Base-by-base conservation (phyloP, 345 rosid species). In the Angophora floribunda region DNA sequence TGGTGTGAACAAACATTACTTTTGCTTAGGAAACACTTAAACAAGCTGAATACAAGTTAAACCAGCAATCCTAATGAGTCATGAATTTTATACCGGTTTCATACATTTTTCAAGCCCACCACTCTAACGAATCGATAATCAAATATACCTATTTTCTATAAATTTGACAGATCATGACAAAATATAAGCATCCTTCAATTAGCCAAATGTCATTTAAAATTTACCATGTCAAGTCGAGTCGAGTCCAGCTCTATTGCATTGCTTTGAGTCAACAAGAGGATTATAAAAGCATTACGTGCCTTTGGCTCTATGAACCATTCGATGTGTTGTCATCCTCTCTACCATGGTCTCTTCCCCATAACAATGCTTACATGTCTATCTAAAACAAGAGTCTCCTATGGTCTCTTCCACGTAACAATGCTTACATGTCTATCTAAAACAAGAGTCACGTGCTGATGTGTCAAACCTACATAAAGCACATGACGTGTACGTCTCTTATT, bases 141-240 rank as follows among this genome's bases (percentile, higher is more conserved):
- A 21, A 36, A 41, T 75, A 19, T 44, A 70, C 45, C 47, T 1
- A 70, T 36, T 36, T 17, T 70, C 26, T 24, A 1, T 17, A 17
- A 70, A 70, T 67, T 16, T 67, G 45, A 67, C 32, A 32, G 45
- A 45, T 67, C 0, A 0, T 30, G 32, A 36, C 3, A 36, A 70
- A 36, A 75, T 36, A 70, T 4, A 0, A 36, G 0, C 13, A 0
- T 17, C 9, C 47, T 6, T 36, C 49, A 1, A 65, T 65, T 30
- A 7, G 44, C 1, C 21, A 0, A 30, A 36, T 19, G 12, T 6
- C 1, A 0, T 7, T 16, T 2, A 45, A 67, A 32, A 67, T 4
- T 8, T 41, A 4, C 4, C 4, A 1, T 13, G 32, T 32, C 12
- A 8, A 67, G 41, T 17, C 1, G 13, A 32, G 13, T 70, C 24